Conservation (phyloP, 306 rosid species). For the Lathyrus sativus region DNA sequence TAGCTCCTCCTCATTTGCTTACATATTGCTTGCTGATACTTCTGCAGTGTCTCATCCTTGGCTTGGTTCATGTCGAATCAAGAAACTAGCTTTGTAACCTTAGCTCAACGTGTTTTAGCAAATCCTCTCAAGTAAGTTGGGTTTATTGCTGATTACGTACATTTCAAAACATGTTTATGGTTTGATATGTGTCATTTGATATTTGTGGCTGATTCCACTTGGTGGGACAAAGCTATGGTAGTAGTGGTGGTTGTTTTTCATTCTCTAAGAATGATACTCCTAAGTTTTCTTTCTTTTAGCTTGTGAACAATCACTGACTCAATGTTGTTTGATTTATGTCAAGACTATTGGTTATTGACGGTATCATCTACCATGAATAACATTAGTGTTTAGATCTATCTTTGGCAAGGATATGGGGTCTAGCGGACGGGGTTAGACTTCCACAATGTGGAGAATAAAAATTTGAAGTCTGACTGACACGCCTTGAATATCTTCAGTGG, state of each 20-base stretch:
- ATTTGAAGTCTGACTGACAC: background rate
- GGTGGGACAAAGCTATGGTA: background rate
- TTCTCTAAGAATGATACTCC: background rate
- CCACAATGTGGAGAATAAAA: background rate
- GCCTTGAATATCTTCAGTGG: background rate
- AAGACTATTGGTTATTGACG: background rate
- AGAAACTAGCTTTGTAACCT: slow-evolving; percentile 98
- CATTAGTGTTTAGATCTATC: background rate
- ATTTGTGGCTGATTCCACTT: background rate
- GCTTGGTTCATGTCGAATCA: slow-evolving; percentile 99
- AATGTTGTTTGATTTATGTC: background rate
- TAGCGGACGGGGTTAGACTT: background rate
- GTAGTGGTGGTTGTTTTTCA: slow-evolving; percentile 2
- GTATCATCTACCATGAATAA: background rate
- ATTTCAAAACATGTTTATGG: background rate
- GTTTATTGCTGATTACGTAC: background rate
- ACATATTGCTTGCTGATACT: slow-evolving; percentile 34
- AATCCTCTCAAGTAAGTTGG: slow-evolving; percentile 86
- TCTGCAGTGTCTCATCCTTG: slow-evolving; percentile 95
- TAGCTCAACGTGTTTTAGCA: slow-evolving; percentile 93
- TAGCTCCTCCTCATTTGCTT: slow-evolving; percentile 33
- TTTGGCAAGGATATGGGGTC: background rate
- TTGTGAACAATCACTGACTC: background rate
- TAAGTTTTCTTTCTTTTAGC: slow-evolving; percentile 3
- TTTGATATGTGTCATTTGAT: slow-evolving; percentile 8